Base-by-base conservation (phyloP, 2,329 filamentous ascomycete species). In the Chalara sp. region DNA sequence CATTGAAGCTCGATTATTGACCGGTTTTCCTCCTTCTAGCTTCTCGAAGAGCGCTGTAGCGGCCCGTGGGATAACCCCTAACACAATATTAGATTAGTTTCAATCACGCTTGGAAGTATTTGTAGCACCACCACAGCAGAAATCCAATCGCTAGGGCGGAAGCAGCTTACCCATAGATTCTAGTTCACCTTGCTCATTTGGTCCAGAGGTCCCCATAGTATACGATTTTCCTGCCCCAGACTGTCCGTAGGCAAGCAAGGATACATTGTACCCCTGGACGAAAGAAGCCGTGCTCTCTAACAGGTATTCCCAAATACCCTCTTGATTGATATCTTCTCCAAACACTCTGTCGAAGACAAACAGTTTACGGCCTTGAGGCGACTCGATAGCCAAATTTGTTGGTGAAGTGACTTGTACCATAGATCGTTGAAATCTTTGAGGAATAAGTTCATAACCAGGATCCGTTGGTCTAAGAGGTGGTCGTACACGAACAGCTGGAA, bases 341-440 rank as follows among this genome's bases (percentile, higher is more conserved):
- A 99, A 99, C 5, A 99, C 91, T 55, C 90, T 85, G 70, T 99
- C 93, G 66, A 99, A 99, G 21, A 97, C 86, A 65, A 99, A 99
- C 4, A 96, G 77, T 67, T 97, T 97, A 64, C 87, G 87, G 46
- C 92, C 93, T 65, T 96, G 90, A 2, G 90, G 86, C 2, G 91
- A 87, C 64, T 97, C 93, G 59, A 99, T 89, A 29, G 88, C 79
- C 46, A 99, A 74, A 65, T 81, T 95, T 6, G 89, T 96, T 43
- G 87, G 78, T 12, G 89, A 89, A 8, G 86, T 90, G 53, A 92
- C 88, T 58, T 96, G 90, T 56, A 95, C 90, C 75, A 92, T 96
- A 39, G 91, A 86, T 57, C 86, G 83, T 68, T 96, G 92, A 65
- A 99, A 99, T 63, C 93, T 84, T 69, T 96, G 91, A 11, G 93